These are phyloP conservation scores for Apiotrichum gamsii DNA, from an alignment of 1,284 basidiomycete species.

Conservation along the genomic window DNA sequence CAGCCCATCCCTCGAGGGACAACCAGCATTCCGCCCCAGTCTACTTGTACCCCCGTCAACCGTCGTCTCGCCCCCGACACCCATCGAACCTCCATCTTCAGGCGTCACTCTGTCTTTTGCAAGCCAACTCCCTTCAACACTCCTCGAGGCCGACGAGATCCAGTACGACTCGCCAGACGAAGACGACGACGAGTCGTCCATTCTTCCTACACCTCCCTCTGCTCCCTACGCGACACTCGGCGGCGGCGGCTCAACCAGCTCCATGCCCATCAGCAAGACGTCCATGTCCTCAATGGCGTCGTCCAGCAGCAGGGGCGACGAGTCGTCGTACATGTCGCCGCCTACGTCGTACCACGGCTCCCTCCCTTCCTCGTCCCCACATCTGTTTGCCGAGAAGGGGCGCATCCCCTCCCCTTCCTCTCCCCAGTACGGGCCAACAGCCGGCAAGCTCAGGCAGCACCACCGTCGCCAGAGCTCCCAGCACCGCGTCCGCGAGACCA, in stretches of 20 bases:
- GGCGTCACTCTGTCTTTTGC: no score
- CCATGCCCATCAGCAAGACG: conserved; percentile 2
- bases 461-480: conserved; percentile 38
- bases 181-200: conserved; percentile 1
- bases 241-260: conserved; percentile 8
- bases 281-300: not conserved
- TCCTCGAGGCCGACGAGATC: conserved; percentile 1
- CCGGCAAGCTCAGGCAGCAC: not conserved
- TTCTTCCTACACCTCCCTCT: conserved; percentile 8
- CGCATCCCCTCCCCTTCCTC: conserved; percentile 6
- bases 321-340: conserved; percentile 3
- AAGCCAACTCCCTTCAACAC: not conserved
- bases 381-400: not conserved
- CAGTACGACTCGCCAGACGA: conserved; percentile 26
- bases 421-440: not conserved
- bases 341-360: conserved; percentile 3
- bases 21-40: conserved; percentile 2
- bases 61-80: conserved; percentile 5
- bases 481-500: conserved; percentile 44
- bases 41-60: conserved; percentile 1
- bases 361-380: conserved; percentile 1
- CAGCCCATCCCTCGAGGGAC: no score
- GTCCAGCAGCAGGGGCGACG: not conserved
- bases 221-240: conserved; percentile 5
- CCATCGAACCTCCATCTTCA: not conserved